phyloP scores from a whole-genome alignment of 2,329 filamentous ascomycete species.

The Davidsoniella australis region DNA sequence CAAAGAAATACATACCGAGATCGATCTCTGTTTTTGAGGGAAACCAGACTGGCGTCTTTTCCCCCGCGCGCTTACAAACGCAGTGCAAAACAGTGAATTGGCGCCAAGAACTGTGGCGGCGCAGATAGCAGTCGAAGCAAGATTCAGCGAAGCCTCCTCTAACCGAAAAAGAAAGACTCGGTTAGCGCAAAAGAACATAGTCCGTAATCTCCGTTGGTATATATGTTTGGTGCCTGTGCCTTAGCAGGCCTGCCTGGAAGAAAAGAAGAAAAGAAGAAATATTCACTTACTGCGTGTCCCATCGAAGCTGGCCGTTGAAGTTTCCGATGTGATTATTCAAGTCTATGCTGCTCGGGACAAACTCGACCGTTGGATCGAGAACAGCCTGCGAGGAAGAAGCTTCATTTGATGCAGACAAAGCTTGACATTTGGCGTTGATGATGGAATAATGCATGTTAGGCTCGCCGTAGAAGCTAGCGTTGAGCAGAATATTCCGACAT shows the following conservation, averaged over 20 bases:
- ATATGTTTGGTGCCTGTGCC: too few species aligned
- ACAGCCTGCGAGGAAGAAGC: too few species aligned
- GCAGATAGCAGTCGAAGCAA: slow-evolving; percentile 10
- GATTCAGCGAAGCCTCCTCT: slow-evolving; percentile 9
- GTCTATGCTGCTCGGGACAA: not conserved
- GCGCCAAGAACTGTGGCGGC: slow-evolving; percentile 7
- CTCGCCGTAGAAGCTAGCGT: slow-evolving; percentile 6
- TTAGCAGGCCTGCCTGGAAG: too few species aligned
- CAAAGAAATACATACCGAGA: slow-evolving; percentile 3
- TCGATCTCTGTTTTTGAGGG: slow-evolving; percentile 11
- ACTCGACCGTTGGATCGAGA: not conserved
- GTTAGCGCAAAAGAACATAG: not conserved
- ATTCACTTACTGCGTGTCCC: slow-evolving; percentile 10
- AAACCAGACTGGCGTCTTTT: slow-evolving; percentile 11
- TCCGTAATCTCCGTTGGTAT: too few species aligned
- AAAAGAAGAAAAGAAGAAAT: not conserved
- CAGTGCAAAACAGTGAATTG: slow-evolving; percentile 12
- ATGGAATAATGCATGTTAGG: slow-evolving; percentile 6
- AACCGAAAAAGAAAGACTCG: not conserved
- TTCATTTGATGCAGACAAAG: too few species aligned
- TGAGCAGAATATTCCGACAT: slow-evolving; percentile 3
- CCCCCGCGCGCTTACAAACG: slow-evolving; percentile 5
- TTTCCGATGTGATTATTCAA: slow-evolving; percentile 6
- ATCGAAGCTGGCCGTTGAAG: slow-evolving; percentile 11
- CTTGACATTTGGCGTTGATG: slow-evolving; percentile 4